These are phyloP conservation scores for Microstegium vimineum DNA, from an alignment of 176 grass and related monocot genomes.

Conservation along the genomic window DNA sequence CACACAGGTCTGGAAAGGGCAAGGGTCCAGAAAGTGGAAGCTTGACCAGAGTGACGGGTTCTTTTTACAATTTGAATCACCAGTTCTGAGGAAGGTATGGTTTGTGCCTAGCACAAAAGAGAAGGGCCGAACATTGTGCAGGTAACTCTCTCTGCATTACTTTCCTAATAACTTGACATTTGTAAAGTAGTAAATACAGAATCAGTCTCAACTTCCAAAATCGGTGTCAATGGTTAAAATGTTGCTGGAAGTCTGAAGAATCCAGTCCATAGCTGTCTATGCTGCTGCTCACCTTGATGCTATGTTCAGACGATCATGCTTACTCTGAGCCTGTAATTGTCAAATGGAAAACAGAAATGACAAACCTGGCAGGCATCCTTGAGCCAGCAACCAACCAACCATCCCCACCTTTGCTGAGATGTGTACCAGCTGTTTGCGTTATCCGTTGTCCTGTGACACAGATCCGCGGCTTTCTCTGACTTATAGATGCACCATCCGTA, in stretches of 20 bases:
- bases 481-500: conserved; percentile 9
- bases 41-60: conserved; percentile 93
- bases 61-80: conserved; percentile 95
- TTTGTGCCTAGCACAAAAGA: conserved; percentile 82
- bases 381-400: background rate
- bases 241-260: background rate
- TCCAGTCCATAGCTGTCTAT: background rate
- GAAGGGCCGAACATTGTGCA: conserved; percentile 74
- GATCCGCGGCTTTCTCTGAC: background rate
- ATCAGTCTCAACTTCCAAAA: background rate
- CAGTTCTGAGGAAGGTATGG: conserved; percentile 67
- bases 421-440: background rate
- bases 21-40: conserved; percentile 96
- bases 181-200: background rate
- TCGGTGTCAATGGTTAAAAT: background rate
- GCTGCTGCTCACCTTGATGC: background rate
- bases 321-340: background rate
- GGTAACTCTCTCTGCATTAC: conserved; percentile 37
- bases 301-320: background rate
- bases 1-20: conserved; percentile 91
- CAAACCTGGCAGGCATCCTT: conserved; percentile 10
- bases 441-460: conserved; percentile 28
- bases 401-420: conserved; percentile 2
- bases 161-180: background rate
- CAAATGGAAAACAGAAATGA: background rate